A percentile compares a stretch with the other conserved stretches of the same genome.
phyloP scores from a whole-genome alignment of 1,139 yeast genomes.

The Candida neerlandica region DNA sequence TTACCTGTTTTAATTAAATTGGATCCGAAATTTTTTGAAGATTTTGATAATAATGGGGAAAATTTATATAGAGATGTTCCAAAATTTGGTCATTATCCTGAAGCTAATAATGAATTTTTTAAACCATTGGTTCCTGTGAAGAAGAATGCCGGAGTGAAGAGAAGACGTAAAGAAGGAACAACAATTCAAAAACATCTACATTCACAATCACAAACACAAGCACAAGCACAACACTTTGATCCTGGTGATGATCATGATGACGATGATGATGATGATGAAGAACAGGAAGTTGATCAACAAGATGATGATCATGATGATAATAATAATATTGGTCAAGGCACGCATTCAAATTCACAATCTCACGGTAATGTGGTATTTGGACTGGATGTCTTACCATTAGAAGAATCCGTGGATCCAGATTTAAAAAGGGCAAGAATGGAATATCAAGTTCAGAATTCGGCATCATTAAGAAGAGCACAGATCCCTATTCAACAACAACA shows the following conservation, averaged over 20 bases:
- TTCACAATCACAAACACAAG: no score
- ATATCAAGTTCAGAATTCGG: slow-evolving; percentile 6
- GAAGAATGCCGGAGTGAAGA: slow-evolving; percentile 3
- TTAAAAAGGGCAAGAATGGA: slow-evolving; percentile 26
- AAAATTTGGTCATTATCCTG: slow-evolving; percentile 33
- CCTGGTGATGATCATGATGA: not conserved
- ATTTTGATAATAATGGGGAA: slow-evolving; percentile 21
- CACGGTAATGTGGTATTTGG: no score
- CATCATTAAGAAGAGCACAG: not conserved
- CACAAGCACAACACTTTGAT: slow-evolving; percentile 4
- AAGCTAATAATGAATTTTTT: slow-evolving; percentile 32
- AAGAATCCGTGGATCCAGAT: slow-evolving; percentile 34
- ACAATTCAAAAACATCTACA: not conserved
- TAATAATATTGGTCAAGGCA: not conserved
- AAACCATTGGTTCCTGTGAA: slow-evolving; percentile 31
- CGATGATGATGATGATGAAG: not conserved
- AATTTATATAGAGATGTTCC: slow-evolving; percentile 36
- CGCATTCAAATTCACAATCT: not conserved
- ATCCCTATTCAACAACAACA: slow-evolving; percentile 4
- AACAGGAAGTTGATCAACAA: not conserved
- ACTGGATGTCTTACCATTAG: slow-evolving; percentile 12
- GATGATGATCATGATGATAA: not conserved
- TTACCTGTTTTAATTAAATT: slow-evolving; percentile 34
- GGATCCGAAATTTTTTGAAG: slow-evolving; percentile 34
- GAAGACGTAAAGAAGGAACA: not conserved